Percentiles rank a stretch among this genome's conserved stretches.
Conservation (phyloP, 164 flowering plant species). For the Chimonanthus salicifolius region DNA sequence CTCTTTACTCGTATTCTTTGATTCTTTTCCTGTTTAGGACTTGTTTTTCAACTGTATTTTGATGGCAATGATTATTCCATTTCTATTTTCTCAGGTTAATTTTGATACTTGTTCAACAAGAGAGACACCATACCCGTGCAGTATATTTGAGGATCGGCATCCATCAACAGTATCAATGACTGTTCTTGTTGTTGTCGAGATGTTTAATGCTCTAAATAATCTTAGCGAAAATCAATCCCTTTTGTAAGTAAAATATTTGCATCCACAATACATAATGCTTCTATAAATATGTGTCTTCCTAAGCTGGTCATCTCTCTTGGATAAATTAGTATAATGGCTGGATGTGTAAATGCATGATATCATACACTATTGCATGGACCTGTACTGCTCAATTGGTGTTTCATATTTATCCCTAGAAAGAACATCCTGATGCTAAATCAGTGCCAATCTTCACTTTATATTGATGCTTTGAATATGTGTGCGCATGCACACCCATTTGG, state of each 20-base stretch:
- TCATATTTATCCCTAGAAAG: no score
- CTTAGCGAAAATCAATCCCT: conserved; percentile 98
- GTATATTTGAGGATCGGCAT: conserved; percentile 82
- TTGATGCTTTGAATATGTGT: no score
- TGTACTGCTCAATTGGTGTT: no score
- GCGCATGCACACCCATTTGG: no score
- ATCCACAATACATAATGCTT: background rate
- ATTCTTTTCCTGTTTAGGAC: no score
- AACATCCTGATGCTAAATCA: no score
- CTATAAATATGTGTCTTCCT: no score
- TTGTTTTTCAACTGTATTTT: background rate
- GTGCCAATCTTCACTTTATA: no score
- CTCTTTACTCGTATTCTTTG: background rate
- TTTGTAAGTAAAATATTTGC: conserved; percentile 47
- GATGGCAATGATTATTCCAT: background rate
- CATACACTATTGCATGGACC: no score
- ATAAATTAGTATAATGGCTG: no score
- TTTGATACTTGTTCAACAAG: conserved; percentile 84
- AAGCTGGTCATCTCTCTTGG: no score
- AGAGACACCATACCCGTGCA: conserved; percentile 83
- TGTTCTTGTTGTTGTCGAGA: conserved; percentile 98
- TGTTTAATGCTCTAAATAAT: conserved; percentile 98
- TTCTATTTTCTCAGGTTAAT: conserved; percentile 54
- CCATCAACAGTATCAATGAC: conserved; percentile 99
- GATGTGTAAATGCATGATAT: no score